Base-by-base conservation (phyloP, 164 flowering plant species). In the Liriodendron chinense region DNA sequence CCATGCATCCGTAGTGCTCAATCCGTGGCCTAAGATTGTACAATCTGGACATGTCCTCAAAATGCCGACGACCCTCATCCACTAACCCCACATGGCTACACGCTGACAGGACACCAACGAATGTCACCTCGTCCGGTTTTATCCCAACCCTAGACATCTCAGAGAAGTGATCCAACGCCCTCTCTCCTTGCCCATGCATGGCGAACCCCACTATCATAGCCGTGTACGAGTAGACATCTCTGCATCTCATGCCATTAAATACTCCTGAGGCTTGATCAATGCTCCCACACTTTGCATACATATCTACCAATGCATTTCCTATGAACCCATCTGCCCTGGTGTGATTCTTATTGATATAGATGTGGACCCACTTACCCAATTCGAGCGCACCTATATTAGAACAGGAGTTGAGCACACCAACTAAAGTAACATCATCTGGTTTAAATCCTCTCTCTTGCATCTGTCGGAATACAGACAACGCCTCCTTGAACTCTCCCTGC, bases 1-100 rank as follows among this genome's bases (percentile, higher is more conserved):
- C 79, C 79, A 77, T 77, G 25, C 79, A 77, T 53, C 79, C 79
- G 43, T 77, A 77, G 23, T 77, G 79, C 75, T 77, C 71, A 64
- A 77, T 72, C 47, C 72, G 71, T 66, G 75, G 79, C n/a, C 16
- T 59, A 47, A 77, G 75, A 22, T 47, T 13, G 67, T 77, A 72
- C 65, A 77, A 7, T 47, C 43, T 77, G 18, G 66, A 43, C 75
- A 77, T 77, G 65, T 72, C 71, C 25, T 67, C 61, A 47, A 77
- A 77, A 65, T 77, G 72, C 9, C 47, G 28, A 28, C 49, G 75
- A 22, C 79, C 79, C 24, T 72, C 79, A 20, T 59, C 79, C 24
- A 77, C 79, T 50, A 77, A 77, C 2, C 79, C 79, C 14, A 16
- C 68, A 77, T 77, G 79, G 68, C 75, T 77, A 59, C 79, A 77